Evolutionary conservation across 1,284 basidiomycete genomes (phyloP), one percentile per base, ranked within the genome.

Genomic region (Trametes hirsuta): DNA sequence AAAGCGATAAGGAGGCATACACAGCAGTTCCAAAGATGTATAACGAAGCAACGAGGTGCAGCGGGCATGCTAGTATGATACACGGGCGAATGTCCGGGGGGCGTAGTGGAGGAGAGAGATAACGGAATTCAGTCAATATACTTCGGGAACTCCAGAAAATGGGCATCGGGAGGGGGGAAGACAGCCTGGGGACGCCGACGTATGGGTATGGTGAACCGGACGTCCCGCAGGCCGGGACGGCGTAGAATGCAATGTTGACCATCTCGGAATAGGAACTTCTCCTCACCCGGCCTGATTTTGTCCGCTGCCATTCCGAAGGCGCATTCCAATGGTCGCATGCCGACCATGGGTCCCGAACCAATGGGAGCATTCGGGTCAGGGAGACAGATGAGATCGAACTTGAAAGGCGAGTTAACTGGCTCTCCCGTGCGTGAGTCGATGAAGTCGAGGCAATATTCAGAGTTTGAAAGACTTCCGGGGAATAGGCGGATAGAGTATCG

Each of bases 361-460:
- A 39, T 18, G 21, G 36, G 45, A 3, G 40, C 22, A 24, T 35
- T 40, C 18, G 45, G 45, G 22, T 25, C 35, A 12, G 56, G 56
- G 6, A 52, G 21, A 9, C 15, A 18, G 40, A 49, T 39, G 15
- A 58, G 49, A n/a, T 58, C 56, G 39, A 52, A 53, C 18, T 36
- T 46, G n/a, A 52, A 51, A 2, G 56, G 56, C 6, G 45, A 46
- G 49, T 58, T 53, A 1, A 40, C 44, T 9, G 56, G 48, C 30
- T 58, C 42, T 22, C 50, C 49, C 1, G 56, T 53, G 8, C n/a
- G 35, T 4, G 48, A 53, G 18, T 36, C n/a, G 21, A 58, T 35
- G 21, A 58, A 58, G 49, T 58, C 39, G 3, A 40, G 39, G 39
- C 39, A 40, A 4, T 40, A 40, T 12, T 40, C 39, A 11, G 14